These are phyloP conservation scores for Syncephalis plumigaleata DNA, from an alignment of 371 early-diverging fungal species.

Conservation along the genomic window DNA sequence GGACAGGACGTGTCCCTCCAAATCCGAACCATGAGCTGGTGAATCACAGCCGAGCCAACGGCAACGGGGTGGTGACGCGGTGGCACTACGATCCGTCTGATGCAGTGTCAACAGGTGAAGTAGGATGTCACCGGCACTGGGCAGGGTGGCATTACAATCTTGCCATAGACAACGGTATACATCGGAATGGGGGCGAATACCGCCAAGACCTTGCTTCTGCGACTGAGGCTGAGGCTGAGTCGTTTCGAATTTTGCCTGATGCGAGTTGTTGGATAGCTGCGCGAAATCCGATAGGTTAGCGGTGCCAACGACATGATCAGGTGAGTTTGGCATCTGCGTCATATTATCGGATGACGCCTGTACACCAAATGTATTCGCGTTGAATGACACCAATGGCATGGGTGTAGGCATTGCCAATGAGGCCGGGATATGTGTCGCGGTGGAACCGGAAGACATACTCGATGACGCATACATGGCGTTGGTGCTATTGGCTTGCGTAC, in stretches of 20 bases:
- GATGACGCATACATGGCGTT: too few relatives aligned
- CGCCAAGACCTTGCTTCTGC: neutral
- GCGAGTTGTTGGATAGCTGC: neutral
- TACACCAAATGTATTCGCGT: too few relatives aligned
- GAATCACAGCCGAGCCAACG: conserved; percentile 60
- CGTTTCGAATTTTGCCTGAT: neutral
- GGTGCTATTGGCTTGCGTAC: too few relatives aligned
- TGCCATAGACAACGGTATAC: conserved; percentile 49
- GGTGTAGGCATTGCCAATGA: too few relatives aligned
- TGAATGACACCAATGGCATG: too few relatives aligned
- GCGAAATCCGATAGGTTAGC: neutral
- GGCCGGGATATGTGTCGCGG: too few relatives aligned
- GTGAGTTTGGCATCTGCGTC: neutral
- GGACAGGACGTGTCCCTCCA: conserved; percentile 45
- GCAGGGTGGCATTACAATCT: conserved; percentile 56
- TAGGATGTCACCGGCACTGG: conserved; percentile 50
- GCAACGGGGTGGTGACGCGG: conserved; percentile 21
- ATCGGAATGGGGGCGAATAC: too few relatives aligned
- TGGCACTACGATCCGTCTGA: conserved; percentile 31
- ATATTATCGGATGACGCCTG: neutral
- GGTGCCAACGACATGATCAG: neutral
- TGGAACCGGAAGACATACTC: too few relatives aligned
- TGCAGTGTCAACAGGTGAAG: conserved; percentile 67
- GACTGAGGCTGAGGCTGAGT: neutral
- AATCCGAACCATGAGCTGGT: conserved; percentile 27